Evolutionary conservation across 805 yeast species (phyloP).

Genomic region (Suhomyces kilbournensis): DNA sequence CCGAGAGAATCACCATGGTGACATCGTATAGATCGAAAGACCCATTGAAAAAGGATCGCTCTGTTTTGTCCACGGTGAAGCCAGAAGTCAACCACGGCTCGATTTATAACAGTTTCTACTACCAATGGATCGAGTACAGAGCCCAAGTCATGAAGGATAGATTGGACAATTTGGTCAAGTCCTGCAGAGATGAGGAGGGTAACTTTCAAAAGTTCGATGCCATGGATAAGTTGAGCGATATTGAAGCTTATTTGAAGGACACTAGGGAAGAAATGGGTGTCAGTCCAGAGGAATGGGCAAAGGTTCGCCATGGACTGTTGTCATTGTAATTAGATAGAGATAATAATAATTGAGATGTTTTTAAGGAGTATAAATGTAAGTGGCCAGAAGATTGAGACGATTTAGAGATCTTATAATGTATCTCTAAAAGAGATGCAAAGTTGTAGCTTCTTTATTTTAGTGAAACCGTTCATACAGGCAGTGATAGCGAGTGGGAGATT

Average conservation of each 20-base stretch:
- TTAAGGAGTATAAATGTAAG: too few species aligned
- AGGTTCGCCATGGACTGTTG: constrained; percentile 1
- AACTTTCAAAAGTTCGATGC: constrained; percentile 24
- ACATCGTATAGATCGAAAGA: constrained; percentile 37
- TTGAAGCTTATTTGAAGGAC: constrained; percentile 20
- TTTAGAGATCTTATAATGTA: too few species aligned
- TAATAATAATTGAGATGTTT: constrained; percentile 1
- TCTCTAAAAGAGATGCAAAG: too few species aligned
- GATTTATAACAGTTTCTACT: constrained; percentile 33
- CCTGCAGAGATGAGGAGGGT: constrained; percentile 11
- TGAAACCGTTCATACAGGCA: too few species aligned
- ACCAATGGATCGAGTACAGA: constrained; percentile 36
- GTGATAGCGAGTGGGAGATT: too few species aligned
- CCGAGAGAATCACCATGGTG: constrained; percentile 43
- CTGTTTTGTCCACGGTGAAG: constrained; percentile 35
- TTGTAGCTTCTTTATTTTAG: too few species aligned
- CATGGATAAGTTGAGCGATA: constrained; percentile 17
- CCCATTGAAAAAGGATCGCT: constrained; percentile 24
- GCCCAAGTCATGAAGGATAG: constrained; percentile 23
- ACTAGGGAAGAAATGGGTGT: constrained; percentile 35
- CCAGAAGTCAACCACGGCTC: constrained; percentile 39
- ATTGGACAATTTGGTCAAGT: constrained; percentile 19
- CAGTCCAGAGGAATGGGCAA: constrained; percentile 14
- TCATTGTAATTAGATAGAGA: neutral
- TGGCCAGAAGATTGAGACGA: too few species aligned